Evolutionary conservation across 495 filamentous ascomycete species (phyloP).

Genomic region (Polyplosphaeria fusca): DNA sequence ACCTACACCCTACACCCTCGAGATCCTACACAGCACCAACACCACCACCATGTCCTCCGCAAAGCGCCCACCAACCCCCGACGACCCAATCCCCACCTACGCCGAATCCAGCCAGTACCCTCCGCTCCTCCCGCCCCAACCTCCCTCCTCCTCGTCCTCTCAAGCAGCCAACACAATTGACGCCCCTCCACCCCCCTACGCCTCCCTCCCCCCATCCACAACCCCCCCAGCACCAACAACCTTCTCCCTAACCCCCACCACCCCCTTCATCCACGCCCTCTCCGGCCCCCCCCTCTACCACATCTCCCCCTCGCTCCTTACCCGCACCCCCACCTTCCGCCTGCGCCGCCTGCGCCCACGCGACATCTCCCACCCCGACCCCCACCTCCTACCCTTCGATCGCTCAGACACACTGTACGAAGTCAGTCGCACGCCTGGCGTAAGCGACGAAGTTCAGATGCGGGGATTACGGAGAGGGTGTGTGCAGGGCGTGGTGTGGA

Average conservation of each 20-base stretch:
- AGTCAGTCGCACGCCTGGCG: conserved; percentile 8
- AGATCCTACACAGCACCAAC: too few species aligned
- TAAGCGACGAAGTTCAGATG: conserved; percentile 8
- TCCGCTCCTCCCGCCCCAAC: neutral
- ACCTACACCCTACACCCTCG: too few species aligned
- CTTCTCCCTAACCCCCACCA: conserved; percentile 14
- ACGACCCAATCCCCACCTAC: conserved; percentile 1
- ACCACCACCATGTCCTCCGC: too few species aligned
- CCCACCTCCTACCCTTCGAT: conserved; percentile 7
- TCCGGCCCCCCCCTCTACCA: conserved; percentile 19
- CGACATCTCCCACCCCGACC: neutral
- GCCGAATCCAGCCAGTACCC: neutral
- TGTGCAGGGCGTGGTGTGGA: conserved; percentile 14
- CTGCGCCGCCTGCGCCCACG: conserved; percentile 15
- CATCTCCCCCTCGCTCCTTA: conserved; percentile 13
- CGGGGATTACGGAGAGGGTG: conserved; percentile 4
- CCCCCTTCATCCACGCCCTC: conserved; percentile 28
- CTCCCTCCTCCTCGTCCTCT: neutral
- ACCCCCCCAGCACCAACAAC: too few species aligned
- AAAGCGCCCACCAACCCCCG: too few species aligned
- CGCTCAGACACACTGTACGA: conserved; percentile 8
- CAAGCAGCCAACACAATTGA: neutral
- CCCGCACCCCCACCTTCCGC: conserved; percentile 14
- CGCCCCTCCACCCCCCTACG: conserved; percentile 18
- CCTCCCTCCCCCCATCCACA: conserved; percentile 5